Evolutionary conservation across 2,329 filamentous ascomycete species (phyloP).

Genomic region (Colletotrichum abscissum): DNA sequence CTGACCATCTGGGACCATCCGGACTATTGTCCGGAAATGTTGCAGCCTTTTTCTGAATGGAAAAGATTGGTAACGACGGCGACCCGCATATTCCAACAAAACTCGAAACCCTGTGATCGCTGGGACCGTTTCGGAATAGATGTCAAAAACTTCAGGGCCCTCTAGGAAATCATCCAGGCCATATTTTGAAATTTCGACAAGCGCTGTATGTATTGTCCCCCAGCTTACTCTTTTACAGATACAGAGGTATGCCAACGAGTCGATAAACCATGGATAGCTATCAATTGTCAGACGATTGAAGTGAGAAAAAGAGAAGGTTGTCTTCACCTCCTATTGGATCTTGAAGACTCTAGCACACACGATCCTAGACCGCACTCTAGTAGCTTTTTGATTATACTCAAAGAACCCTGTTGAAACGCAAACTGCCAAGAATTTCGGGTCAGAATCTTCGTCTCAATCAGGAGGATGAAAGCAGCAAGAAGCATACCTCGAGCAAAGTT

Average conservation of each 20-base stretch:
- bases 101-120: neutral
- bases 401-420: neutral
- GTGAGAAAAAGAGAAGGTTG: neutral
- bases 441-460: neutral
- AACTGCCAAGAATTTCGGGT: neutral
- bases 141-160: rapidly evolving
- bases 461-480: neutral
- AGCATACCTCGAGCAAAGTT: neutral
- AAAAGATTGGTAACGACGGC: neutral
- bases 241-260: neutral
- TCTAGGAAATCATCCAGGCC: neutral
- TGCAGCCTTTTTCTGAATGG: neutral
- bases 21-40: neutral
- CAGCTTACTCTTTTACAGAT: too few relatives aligned
- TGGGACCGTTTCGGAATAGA: neutral
- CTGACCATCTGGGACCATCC: neutral
- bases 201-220: rapidly evolving
- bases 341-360: neutral
- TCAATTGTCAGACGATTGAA: neutral
- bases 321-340: neutral
- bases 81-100: neutral
- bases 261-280: neutral
- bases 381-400: neutral
- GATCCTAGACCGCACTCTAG: neutral
- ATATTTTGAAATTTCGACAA: neutral